Evolutionary conservation across 495 filamentous ascomycete species (phyloP).

Genomic region (Penicillium parvum): DNA sequence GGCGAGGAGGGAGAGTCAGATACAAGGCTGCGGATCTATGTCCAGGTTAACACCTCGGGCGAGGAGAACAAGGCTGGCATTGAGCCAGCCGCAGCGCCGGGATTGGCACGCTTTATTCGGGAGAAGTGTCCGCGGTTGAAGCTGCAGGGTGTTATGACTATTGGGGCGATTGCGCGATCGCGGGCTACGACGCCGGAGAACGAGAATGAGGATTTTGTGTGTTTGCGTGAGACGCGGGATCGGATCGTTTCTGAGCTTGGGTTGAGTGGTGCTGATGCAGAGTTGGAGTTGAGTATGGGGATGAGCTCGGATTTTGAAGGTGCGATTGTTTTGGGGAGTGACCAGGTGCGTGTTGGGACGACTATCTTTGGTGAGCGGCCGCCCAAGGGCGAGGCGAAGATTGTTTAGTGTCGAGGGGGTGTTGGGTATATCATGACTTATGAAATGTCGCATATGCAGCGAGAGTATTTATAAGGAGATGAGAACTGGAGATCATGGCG

Average conservation of each 20-base stretch:
- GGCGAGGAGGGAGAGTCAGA: neutral
- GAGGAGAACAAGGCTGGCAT: slow-evolving; percentile 83
- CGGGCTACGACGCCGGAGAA: slow-evolving; percentile 62
- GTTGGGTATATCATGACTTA: slow-evolving; percentile 10
- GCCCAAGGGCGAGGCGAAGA: slow-evolving; percentile 61
- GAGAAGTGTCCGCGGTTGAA: slow-evolving; percentile 67
- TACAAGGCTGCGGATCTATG: slow-evolving; percentile 61
- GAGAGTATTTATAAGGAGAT: no score
- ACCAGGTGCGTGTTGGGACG: slow-evolving; percentile 92
- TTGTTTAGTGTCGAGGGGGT: slow-evolving; percentile 18
- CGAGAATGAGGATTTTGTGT: slow-evolving; percentile 87
- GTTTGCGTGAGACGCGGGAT: slow-evolving; percentile 67
- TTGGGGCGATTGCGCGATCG: slow-evolving; percentile 85
- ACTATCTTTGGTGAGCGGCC: slow-evolving; percentile 86
- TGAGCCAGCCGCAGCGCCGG: slow-evolving; percentile 52
- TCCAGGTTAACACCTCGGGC: slow-evolving; percentile 93
- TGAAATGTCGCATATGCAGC: slow-evolving; percentile 13
- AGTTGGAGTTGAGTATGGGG: slow-evolving; percentile 66
- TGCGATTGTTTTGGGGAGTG: slow-evolving; percentile 76
- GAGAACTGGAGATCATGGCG: no score
- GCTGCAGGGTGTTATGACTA: slow-evolving; percentile 89
- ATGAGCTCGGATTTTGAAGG: slow-evolving; percentile 97
- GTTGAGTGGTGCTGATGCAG: slow-evolving; percentile 30
- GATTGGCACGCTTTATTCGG: slow-evolving; percentile 61
- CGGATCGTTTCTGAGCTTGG: slow-evolving; percentile 48